These are phyloP conservation scores for Chloromonas sp. DNA, from an alignment of 163 green algal genomes.

Conservation along the genomic window DNA sequence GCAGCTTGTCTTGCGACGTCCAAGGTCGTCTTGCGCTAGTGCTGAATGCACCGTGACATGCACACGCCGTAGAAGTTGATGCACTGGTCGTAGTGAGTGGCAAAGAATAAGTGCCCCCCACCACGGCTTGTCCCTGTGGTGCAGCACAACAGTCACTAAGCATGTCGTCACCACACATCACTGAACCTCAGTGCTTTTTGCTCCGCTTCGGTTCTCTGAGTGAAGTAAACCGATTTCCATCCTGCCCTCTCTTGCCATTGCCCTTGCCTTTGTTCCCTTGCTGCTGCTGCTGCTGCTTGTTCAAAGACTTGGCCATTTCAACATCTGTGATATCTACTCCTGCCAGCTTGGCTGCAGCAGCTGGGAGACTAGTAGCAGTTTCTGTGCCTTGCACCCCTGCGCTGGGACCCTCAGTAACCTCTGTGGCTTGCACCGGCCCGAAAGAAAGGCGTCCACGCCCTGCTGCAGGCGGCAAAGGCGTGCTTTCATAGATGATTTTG, in stretches of 20 bases:
- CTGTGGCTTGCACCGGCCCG: no score
- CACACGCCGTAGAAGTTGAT: no score
- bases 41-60: no score
- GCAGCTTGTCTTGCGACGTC: no score
- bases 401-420: no score
- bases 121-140: no score
- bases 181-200: background rate
- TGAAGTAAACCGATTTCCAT: background rate
- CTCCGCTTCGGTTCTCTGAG: background rate
- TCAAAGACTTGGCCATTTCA: background rate
- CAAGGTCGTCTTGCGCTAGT: no score
- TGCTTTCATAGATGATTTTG: background rate
- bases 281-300: constrained; percentile 14
- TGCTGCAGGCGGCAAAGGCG: background rate
- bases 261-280: background rate
- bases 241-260: background rate
- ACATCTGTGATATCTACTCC: background rate
- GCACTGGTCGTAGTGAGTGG: no score
- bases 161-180: no score
- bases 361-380: background rate
- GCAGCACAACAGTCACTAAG: no score
- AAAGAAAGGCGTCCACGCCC: background rate
- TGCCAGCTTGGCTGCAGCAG: background rate
- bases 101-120: no score
- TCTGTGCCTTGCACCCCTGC: no score